These are phyloP conservation scores for Cryptococcus sp. DNA, from an alignment of 1,284 basidiomycete species.

Conservation along the genomic window DNA sequence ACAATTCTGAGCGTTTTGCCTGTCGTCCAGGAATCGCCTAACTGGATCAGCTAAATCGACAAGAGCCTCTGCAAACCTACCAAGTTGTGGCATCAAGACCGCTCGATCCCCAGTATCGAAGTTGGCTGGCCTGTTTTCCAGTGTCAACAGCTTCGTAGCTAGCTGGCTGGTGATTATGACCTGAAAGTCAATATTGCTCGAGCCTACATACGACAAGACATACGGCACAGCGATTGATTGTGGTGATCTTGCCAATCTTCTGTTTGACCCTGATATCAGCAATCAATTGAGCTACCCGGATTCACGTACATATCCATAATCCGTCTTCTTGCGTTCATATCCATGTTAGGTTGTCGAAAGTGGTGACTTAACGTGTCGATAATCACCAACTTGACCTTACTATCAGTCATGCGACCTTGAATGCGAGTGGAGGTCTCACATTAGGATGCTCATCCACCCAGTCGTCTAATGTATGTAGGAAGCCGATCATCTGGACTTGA, in stretches of 20 bases:
- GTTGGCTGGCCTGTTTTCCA: constrained; percentile 41
- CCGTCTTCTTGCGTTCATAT: constrained; percentile 25
- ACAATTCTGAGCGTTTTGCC: constrained; percentile 37
- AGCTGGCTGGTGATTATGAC: constrained; percentile 44
- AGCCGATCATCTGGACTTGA: constrained; percentile 44
- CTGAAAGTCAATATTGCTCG: constrained; percentile 11
- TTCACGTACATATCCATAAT: constrained; percentile 40
- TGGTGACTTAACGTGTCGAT: constrained; percentile 47
- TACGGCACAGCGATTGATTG: constrained; percentile 38
- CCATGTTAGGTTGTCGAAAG: constrained; percentile 43
- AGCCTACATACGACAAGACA: constrained; percentile 5
- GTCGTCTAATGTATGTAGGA: constrained; percentile 38
- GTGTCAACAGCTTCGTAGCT: constrained; percentile 45
- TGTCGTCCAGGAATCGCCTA: constrained; percentile 44
- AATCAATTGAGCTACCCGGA: not conserved
- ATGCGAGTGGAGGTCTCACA: constrained; percentile 14
- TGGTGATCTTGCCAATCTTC: constrained; percentile 37
- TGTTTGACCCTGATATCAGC: constrained; percentile 33
- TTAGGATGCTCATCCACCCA: constrained; percentile 41
- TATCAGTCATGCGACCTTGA: not conserved
- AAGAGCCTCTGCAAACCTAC: constrained; percentile 20
- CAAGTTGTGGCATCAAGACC: constrained; percentile 47
- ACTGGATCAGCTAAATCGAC: constrained; percentile 4
- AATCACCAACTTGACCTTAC: constrained; percentile 41
- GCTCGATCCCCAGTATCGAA: constrained; percentile 46